Evolutionary conservation across 495 filamentous ascomycete species (phyloP).

Genomic region (Sabuloglossum arenarium): DNA sequence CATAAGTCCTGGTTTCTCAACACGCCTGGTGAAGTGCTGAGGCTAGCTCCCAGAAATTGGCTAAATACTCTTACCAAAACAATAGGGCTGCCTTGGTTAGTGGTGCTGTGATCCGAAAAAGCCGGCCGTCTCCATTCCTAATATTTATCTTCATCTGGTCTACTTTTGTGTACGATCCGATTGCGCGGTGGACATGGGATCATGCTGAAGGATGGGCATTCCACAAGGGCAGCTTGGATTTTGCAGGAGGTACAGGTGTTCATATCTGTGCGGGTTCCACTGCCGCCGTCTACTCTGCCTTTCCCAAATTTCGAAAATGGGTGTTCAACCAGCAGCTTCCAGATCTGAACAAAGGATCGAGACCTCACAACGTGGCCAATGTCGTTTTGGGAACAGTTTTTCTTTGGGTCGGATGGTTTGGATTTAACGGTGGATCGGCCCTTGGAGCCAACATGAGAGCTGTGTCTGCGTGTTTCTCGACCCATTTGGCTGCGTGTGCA

Average conservation of each 20-base stretch:
- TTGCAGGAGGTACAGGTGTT: conserved; percentile 23
- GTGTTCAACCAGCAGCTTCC: conserved; percentile 32
- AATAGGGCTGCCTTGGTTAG: not conserved
- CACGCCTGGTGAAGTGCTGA: no score
- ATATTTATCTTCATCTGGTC: conserved; percentile 37
- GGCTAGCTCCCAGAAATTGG: no score
- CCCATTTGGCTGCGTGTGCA: conserved; percentile 34
- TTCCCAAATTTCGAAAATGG: conserved; percentile 13
- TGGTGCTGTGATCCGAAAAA: conserved; percentile 19
- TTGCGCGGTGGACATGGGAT: conserved; percentile 43
- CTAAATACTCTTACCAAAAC: not conserved
- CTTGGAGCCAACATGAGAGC: conserved; percentile 34
- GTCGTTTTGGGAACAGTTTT: conserved; percentile 36
- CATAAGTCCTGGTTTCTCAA: not conserved
- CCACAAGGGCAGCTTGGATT: conserved; percentile 20
- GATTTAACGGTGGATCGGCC: conserved; percentile 26
- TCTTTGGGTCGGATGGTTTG: conserved; percentile 29
- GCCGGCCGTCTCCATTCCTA: conserved; percentile 18
- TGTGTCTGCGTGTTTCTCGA: conserved; percentile 38
- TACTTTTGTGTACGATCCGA: conserved; percentile 36
- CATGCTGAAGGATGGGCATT: conserved; percentile 34
- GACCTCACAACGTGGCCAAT: conserved; percentile 30
- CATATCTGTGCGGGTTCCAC: conserved; percentile 33
- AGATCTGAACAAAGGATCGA: conserved; percentile 17
- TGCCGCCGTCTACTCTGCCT: conserved; percentile 25